These are phyloP conservation scores for Dichotomocladium elegans DNA, from an alignment of 371 early-diverging fungal species.

Conservation along the genomic window DNA sequence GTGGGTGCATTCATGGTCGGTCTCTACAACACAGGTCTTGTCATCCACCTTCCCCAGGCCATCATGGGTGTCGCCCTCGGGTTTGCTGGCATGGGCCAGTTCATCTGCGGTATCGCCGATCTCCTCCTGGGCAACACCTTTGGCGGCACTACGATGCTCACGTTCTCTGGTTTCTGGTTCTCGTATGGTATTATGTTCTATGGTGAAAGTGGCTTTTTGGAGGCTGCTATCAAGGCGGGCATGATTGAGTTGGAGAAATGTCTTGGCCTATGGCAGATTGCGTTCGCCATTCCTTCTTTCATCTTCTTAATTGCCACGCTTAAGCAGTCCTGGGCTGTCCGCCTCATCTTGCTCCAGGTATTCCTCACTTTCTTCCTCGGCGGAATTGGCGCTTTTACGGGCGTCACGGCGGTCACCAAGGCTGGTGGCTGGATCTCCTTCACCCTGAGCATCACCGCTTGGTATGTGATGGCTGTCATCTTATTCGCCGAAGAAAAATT, in stretches of 20 bases:
- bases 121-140: slow-evolving; percentile 22
- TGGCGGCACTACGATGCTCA: slow-evolving; percentile 17
- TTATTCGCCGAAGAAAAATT: slow-evolving; percentile 20
- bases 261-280: slow-evolving; percentile 16
- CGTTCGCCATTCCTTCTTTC: slow-evolving; percentile 21
- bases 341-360: slow-evolving; percentile 19
- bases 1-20: slow-evolving; percentile 27
- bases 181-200: slow-evolving; percentile 30
- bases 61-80: slow-evolving; percentile 25
- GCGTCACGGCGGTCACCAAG: slow-evolving; percentile 8
- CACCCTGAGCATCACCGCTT: slow-evolving; percentile 17
- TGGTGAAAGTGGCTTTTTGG: slow-evolving; percentile 17
- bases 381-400: slow-evolving; percentile 16
- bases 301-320: slow-evolving; percentile 30
- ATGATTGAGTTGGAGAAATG: slow-evolving; percentile 7
- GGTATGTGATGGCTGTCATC: slow-evolving; percentile 18
- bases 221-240: slow-evolving; percentile 9
- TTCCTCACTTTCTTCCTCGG: slow-evolving; percentile 22
- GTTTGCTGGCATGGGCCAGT: slow-evolving; percentile 24
- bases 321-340: slow-evolving; percentile 19
- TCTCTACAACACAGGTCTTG: slow-evolving; percentile 22
- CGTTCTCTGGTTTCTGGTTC: slow-evolving; percentile 35
- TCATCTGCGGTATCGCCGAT: slow-evolving; percentile 19
- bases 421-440: slow-evolving; percentile 31
- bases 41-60: slow-evolving; percentile 19